Percentiles rank a stretch among this genome's conserved stretches.
These are phyloP conservation scores for Novymonas esmeraldas DNA, from an alignment of 208 protist genomes.

Conservation along the genomic window DNA sequence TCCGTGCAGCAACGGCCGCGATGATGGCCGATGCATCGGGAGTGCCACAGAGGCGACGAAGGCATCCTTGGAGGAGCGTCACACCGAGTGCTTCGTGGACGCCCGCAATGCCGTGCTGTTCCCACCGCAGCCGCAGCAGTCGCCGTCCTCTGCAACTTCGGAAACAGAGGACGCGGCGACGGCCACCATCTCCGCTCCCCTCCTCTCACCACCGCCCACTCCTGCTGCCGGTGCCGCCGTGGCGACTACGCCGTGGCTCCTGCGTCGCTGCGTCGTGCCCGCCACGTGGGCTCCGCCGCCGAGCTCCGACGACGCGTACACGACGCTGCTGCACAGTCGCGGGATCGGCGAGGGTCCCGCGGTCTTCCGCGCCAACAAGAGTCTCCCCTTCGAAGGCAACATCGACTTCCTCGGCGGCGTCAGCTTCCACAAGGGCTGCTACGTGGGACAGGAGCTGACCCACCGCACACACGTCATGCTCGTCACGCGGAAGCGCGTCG, in stretches of 20 bases:
- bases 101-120: constrained; percentile 52
- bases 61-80: constrained; percentile 13
- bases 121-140: constrained; percentile 3
- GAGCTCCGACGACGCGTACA: constrained; percentile 33
- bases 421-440: constrained; percentile 96
- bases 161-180: neutral
- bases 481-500: constrained; percentile 91
- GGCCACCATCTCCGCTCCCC: neutral
- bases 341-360: constrained; percentile 86
- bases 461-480: constrained; percentile 95
- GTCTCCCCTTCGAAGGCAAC: constrained; percentile 93
- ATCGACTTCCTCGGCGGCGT: constrained; percentile 91
- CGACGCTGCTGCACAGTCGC: constrained; percentile 50
- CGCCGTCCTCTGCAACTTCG: neutral
- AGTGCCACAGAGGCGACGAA: neutral
- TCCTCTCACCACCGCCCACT: neutral
- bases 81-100: constrained; percentile 64
- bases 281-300: constrained; percentile 17
- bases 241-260: constrained; percentile 4
- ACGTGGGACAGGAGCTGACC: constrained; percentile 96
- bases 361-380: constrained; percentile 69
- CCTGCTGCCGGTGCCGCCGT: neutral
- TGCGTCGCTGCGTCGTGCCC: constrained; percentile 23
- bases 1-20: neutral
- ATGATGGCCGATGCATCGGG: neutral